These are phyloP conservation scores for Blumeriella jaapii DNA, from an alignment of 2,329 filamentous ascomycete species.

Conservation along the genomic window DNA sequence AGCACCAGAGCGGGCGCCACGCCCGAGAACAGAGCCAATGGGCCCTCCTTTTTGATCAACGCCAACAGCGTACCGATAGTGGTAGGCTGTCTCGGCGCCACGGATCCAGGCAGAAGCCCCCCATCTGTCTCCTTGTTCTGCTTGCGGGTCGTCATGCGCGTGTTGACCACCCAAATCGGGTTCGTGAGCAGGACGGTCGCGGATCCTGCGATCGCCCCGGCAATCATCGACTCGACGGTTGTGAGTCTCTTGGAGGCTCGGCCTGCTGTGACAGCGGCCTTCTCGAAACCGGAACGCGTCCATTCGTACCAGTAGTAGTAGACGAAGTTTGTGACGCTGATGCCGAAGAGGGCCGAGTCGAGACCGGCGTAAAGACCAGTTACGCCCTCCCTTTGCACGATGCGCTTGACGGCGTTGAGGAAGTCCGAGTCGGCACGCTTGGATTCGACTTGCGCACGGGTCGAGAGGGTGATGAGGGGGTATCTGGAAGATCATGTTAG, in stretches of 20 bases:
- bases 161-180: constrained; percentile 99
- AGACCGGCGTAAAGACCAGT: constrained; percentile 84
- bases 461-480: constrained; percentile 93
- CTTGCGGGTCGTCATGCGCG: constrained; percentile 87
- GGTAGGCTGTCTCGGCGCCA: constrained; percentile 44
- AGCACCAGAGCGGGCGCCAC: constrained; percentile 87
- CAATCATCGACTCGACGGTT: constrained; percentile 87
- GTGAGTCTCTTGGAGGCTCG: constrained; percentile 73
- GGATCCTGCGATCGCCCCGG: constrained; percentile 83
- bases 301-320: constrained; percentile 99
- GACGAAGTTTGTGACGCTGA: constrained; percentile 97
- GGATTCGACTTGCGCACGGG: constrained; percentile 93
- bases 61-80: constrained; percentile 73
- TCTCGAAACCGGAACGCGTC: constrained; percentile 78
- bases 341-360: constrained; percentile 90
- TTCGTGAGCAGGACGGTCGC: constrained; percentile 95
- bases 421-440: constrained; percentile 82
- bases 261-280: constrained; percentile 60
- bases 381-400: constrained; percentile 84
- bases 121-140: constrained; percentile 36
- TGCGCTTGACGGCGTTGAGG: constrained; percentile 69
- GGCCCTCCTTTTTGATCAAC: constrained; percentile 74
- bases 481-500: constrained; percentile 45
- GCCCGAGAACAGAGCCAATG: constrained; percentile 75
- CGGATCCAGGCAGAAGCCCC: constrained; percentile 32